These are phyloP conservation scores for Hsuehochloa calcarea DNA, from an alignment of 176 grass and related monocot species.

Conservation along the genomic window DNA sequence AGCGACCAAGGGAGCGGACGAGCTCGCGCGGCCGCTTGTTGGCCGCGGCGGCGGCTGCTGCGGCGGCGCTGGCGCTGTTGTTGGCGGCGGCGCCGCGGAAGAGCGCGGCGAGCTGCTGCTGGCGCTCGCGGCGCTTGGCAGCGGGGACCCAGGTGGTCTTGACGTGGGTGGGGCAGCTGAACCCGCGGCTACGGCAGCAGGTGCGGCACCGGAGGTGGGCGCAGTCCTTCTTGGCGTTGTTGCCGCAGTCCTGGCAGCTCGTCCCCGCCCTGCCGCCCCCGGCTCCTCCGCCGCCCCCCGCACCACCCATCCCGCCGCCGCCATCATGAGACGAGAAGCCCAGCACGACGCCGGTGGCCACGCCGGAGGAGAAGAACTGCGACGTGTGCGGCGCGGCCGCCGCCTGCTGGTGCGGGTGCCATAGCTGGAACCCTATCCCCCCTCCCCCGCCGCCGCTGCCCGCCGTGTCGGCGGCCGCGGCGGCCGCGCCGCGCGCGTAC, in stretches of 20 bases:
- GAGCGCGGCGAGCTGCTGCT: slow-evolving; percentile 75
- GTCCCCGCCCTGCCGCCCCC: slow-evolving; percentile 52
- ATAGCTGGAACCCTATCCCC: slow-evolving; percentile 82
- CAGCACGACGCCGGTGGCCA: slow-evolving; percentile 53
- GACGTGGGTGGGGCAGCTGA: slow-evolving; percentile 81
- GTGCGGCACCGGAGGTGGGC: slow-evolving; percentile 80
- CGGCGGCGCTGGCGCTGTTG: slow-evolving; percentile 1
- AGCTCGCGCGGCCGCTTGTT: slow-evolving; percentile 57
- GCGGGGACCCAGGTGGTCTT: slow-evolving; percentile 96
- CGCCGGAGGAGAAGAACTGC: slow-evolving; percentile 71
- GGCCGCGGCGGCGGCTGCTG: not conserved
- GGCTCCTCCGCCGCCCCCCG: slow-evolving; percentile 4
- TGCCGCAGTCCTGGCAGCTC: slow-evolving; percentile 98
- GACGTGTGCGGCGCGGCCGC: slow-evolving; percentile 42
- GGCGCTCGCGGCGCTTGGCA: slow-evolving; percentile 77
- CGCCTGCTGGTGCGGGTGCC: slow-evolving; percentile 67
- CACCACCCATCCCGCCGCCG: slow-evolving; percentile 17
- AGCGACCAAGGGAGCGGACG: slow-evolving; percentile 41
- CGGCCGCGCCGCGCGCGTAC: slow-evolving; percentile 62
- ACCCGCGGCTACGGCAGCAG: slow-evolving; percentile 89
- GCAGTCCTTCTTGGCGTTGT: slow-evolving; percentile 98
- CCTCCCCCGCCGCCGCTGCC: slow-evolving; percentile 50
- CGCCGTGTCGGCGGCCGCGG: slow-evolving; percentile 54
- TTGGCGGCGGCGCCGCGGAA: slow-evolving; percentile 53
- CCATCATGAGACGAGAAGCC: slow-evolving; percentile 53